Percentiles rank a stretch among this genome's conserved stretches.
phyloP scores from a whole-genome alignment of 2,329 filamentous ascomycete genomes.

The Calonectria pseudoreteaudii region DNA sequence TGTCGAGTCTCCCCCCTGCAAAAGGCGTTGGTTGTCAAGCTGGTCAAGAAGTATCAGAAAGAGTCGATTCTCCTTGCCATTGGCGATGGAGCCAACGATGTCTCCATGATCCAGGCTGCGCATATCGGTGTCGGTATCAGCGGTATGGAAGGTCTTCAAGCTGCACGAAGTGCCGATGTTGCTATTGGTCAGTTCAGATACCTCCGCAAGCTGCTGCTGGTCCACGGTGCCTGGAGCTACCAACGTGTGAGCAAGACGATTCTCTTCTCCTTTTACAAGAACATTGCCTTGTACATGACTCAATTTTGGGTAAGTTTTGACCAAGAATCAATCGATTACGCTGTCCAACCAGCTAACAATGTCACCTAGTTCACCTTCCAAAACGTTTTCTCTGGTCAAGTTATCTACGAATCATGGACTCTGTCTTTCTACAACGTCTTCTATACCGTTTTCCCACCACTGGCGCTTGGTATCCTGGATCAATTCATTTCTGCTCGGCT shows the following conservation, averaged over 20 bases:
- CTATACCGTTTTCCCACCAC: conserved; percentile 92
- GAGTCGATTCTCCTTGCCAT: conserved; percentile 94
- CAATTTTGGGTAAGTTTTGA: conserved; percentile 89
- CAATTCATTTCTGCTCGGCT: conserved; percentile 96
- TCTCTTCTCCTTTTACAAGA: conserved; percentile 99
- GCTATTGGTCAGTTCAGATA: conserved; percentile 96
- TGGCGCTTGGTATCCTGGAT: conserved; percentile 95
- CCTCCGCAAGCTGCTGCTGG: conserved; percentile 90
- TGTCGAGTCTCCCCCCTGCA: conserved; percentile 96
- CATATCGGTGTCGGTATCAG: conserved; percentile 98
- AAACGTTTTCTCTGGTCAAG: conserved; percentile 96
- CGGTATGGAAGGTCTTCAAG: conserved; percentile 95
- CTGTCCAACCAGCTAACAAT: conserved; percentile 38
- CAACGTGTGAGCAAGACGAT: conserved; percentile 97
- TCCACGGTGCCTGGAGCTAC: conserved; percentile 98
- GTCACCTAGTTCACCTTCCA: conserved; percentile 87
- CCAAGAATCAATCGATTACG: no score
- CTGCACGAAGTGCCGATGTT: conserved; percentile 94
- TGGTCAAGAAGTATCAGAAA: conserved; percentile 92
- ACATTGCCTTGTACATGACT: conserved; percentile 98
- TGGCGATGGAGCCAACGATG: conserved; percentile 97
- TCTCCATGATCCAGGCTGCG: conserved; percentile 99
- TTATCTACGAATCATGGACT: conserved; percentile 99
- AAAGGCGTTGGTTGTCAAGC: conserved; percentile 96
- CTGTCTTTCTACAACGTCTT: conserved; percentile 99